These are phyloP conservation scores for Phytophthora macrochlamydospora DNA, from an alignment of 352 stramenopile species.

Conservation along the genomic window DNA sequence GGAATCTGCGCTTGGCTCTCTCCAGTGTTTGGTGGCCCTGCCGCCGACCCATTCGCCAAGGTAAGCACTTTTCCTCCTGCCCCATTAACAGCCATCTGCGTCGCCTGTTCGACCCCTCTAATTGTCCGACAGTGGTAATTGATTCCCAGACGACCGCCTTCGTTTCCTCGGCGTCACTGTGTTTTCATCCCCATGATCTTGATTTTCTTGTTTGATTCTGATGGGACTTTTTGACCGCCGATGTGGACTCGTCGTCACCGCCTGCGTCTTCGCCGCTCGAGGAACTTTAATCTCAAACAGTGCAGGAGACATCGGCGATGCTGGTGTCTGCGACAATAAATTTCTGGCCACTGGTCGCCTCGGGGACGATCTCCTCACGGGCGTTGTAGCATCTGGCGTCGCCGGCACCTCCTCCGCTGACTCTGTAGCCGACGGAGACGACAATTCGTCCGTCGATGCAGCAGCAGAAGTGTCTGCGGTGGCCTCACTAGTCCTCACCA, in stretches of 20 bases:
- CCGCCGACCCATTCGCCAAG: slow-evolving; percentile 7
- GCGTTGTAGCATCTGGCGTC: slow-evolving; percentile 7
- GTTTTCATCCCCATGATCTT: slow-evolving; percentile 7
- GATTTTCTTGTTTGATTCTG: neutral
- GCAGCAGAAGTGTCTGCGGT: neutral
- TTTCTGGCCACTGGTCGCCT: slow-evolving; percentile 13
- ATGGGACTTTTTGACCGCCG: neutral
- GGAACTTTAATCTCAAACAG: slow-evolving; percentile 31
- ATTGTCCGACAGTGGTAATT: neutral
- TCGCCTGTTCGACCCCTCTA: neutral
- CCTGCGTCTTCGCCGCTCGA: neutral
- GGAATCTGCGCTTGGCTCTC: slow-evolving; percentile 15
- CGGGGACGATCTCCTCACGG: slow-evolving; percentile 20
- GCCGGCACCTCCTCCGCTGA: slow-evolving; percentile 3
- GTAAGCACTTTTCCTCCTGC: neutral
- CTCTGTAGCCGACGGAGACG: neutral
- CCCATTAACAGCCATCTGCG: slow-evolving; percentile 9
- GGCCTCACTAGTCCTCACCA: neutral
- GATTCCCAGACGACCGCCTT: slow-evolving; percentile 16
- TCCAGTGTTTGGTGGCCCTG: slow-evolving; percentile 13
- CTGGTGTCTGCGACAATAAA: slow-evolving; percentile 11
- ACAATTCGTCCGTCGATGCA: neutral
- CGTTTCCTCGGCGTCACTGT: slow-evolving; percentile 22
- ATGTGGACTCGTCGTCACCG: neutral
- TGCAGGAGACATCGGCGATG: slow-evolving; percentile 26